These are phyloP conservation scores for Discostella pseudostelligera DNA, from an alignment of 108 stramenopile genomes.

Conservation along the genomic window DNA sequence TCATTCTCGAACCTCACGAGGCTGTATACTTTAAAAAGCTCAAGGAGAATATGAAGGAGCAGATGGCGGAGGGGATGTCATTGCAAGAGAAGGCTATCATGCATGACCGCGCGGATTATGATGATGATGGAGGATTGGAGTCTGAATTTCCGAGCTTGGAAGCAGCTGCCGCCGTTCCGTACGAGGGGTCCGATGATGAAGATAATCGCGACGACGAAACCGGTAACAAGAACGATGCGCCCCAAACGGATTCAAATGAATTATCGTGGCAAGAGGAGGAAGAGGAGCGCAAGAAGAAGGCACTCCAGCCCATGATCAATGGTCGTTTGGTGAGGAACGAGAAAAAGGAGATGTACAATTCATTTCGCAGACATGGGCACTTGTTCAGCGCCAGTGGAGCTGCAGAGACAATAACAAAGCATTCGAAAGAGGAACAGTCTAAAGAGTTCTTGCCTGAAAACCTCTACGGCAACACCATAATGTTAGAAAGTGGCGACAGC, in stretches of 20 bases:
- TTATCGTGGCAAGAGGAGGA: constrained; percentile 33
- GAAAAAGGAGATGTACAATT: constrained; percentile 61
- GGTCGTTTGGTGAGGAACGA: constrained; percentile 36
- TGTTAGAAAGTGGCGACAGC: no score
- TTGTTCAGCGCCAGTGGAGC: constrained; percentile 32
- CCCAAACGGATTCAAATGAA: neutral
- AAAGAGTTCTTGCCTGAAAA: neutral
- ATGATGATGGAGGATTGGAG: constrained; percentile 45
- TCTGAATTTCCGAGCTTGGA: constrained; percentile 76
- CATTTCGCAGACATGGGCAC: constrained; percentile 66
- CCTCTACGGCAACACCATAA: no score
- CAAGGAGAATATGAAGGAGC: constrained; percentile 16
- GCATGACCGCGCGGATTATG: constrained; percentile 4
- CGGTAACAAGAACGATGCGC: neutral
- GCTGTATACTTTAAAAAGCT: constrained; percentile 41
- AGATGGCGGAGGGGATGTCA: constrained; percentile 15
- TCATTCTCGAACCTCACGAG: constrained; percentile 64
- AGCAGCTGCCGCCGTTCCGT: constrained; percentile 65
- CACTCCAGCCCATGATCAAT: constrained; percentile 44
- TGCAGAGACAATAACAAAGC: constrained; percentile 47
- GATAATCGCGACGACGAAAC: constrained; percentile 5
- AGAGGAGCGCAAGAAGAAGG: constrained; percentile 42
- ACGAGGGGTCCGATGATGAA: constrained; percentile 69
- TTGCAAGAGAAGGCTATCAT: constrained; percentile 1
- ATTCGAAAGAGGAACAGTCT: constrained; percentile 12